Evolutionary conservation across 2,329 filamentous ascomycete genomes (phyloP).

Genomic region (Sarocladium kiliense): DNA sequence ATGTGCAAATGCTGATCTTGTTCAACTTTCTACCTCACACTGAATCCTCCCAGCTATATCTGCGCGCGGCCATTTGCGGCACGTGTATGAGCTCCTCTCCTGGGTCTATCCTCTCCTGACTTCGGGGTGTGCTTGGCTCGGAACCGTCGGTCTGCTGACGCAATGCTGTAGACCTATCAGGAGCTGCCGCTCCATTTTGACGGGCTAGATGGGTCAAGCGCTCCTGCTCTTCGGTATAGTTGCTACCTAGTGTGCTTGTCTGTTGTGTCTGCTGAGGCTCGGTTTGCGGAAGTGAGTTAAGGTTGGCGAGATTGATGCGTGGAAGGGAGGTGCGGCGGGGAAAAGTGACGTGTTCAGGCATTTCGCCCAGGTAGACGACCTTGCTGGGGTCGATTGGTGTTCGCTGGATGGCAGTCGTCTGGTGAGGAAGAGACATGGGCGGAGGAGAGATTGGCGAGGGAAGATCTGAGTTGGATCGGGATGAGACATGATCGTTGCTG

Average conservation of each 20-base stretch:
- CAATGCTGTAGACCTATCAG: background rate
- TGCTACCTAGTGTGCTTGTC: conserved; percentile 47
- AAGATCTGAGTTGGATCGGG: conserved; percentile 21
- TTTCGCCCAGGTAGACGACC: conserved; percentile 49
- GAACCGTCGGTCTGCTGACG: background rate
- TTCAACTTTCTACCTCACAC: no score
- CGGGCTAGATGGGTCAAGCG: conserved; percentile 23
- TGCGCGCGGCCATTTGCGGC: conserved; percentile 42
- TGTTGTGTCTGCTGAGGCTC: background rate
- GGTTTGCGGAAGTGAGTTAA: background rate
- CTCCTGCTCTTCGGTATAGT: conserved; percentile 52
- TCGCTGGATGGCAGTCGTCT: conserved; percentile 30
- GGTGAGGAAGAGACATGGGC: conserved; percentile 17
- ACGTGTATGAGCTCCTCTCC: conserved; percentile 44
- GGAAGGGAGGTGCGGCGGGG: conserved; percentile 13
- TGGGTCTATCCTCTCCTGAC: conserved; percentile 11
- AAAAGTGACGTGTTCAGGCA: conserved; percentile 42
- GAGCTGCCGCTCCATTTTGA: conserved; percentile 18
- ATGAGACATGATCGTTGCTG: conserved; percentile 17
- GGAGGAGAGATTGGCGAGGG: conserved; percentile 11
- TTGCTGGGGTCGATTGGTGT: conserved; percentile 47
- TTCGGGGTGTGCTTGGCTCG: conserved; percentile 11
- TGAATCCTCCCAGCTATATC: conserved; percentile 48
- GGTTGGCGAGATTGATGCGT: background rate
- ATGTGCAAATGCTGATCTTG: no score